phyloP scores from a whole-genome alignment of 106 monocot genomes.

The Agapanthus africanus region DNA sequence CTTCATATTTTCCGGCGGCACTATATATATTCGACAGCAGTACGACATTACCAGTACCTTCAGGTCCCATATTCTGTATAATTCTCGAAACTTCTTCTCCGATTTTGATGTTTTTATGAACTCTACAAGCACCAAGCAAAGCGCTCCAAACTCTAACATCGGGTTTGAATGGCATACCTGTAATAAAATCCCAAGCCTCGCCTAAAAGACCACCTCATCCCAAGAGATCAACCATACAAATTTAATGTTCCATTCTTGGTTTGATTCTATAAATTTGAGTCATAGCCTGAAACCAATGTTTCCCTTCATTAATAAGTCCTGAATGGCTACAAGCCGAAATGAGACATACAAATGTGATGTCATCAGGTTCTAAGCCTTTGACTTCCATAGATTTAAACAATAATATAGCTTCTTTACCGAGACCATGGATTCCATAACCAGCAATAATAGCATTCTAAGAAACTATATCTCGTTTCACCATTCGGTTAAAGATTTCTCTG shows the following conservation, averaged over 20 bases:
- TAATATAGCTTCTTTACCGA: slow-evolving; percentile 53
- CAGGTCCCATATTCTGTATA: slow-evolving; percentile 55
- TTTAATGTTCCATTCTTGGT: slow-evolving; percentile 81
- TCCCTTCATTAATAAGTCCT: slow-evolving; percentile 76
- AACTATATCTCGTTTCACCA: slow-evolving; percentile 51
- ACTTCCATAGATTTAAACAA: slow-evolving; percentile 41
- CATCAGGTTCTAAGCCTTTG: slow-evolving; percentile 45
- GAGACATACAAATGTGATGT: slow-evolving; percentile 76
- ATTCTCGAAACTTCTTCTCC: slow-evolving; percentile 57
- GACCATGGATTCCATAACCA: slow-evolving; percentile 79
- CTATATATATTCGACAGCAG: slow-evolving; percentile 87
- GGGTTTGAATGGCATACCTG: slow-evolving; percentile 54
- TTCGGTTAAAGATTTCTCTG: slow-evolving; percentile 63
- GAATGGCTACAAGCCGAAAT: slow-evolving; percentile 93
- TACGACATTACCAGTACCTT: slow-evolving; percentile 81
- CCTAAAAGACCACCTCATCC: slow-evolving; percentile 63
- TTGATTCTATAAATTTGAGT: slow-evolving; percentile 34
- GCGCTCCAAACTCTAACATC: slow-evolving; percentile 82
- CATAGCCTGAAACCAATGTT: slow-evolving; percentile 54
- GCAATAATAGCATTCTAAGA: slow-evolving; percentile 81
- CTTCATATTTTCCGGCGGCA: slow-evolving; percentile 57
- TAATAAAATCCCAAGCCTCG: slow-evolving; percentile 57
- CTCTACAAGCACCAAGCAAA: slow-evolving; percentile 76
- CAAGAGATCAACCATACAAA: slow-evolving; percentile 85
- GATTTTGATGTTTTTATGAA: slow-evolving; percentile 61